Conservation (phyloP, 73 alveolate genomes). For the Symbiodinium pilosum region DNA sequence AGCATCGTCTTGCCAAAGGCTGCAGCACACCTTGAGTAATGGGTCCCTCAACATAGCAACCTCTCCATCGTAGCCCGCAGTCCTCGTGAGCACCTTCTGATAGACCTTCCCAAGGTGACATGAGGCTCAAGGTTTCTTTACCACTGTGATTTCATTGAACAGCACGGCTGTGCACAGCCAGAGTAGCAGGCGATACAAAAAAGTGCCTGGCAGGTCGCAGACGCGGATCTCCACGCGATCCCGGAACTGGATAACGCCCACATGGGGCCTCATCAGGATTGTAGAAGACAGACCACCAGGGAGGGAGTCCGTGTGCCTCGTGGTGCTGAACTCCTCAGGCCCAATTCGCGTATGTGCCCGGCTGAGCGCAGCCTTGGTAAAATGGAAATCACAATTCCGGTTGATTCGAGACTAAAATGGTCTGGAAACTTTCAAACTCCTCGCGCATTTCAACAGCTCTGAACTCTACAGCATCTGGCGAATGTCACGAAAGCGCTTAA, state of each 20-base stretch:
- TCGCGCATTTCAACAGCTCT: too few relatives aligned
- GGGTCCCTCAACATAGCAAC: too few relatives aligned
- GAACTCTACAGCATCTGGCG: too few relatives aligned
- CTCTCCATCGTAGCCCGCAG: not conserved
- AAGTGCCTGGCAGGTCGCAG: conserved; percentile 77
- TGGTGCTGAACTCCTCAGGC: conserved; percentile 89
- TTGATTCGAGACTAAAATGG: too few relatives aligned
- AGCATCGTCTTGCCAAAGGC: too few relatives aligned
- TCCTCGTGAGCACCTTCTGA: conserved; percentile 50
- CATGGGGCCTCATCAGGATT: conserved; percentile 85
- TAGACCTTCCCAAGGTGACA: not conserved
- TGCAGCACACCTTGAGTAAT: too few relatives aligned
- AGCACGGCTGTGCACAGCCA: not conserved
- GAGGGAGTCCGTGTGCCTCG: conserved; percentile 32
- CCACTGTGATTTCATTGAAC: not conserved
- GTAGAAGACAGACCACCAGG: not conserved
- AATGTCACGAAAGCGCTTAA: too few relatives aligned
- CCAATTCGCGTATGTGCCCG: conserved; percentile 94
- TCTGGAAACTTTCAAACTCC: too few relatives aligned
- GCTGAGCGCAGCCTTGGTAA: conserved; percentile 91
- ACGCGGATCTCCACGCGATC: conserved; percentile 51
- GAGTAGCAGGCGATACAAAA: too few relatives aligned
- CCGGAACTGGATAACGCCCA: conserved; percentile 42
- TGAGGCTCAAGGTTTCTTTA: too few relatives aligned
- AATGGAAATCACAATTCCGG: too few relatives aligned